Evolutionary conservation across 495 filamentous ascomycete species (phyloP).

Genomic region (Cercophora samala): DNA sequence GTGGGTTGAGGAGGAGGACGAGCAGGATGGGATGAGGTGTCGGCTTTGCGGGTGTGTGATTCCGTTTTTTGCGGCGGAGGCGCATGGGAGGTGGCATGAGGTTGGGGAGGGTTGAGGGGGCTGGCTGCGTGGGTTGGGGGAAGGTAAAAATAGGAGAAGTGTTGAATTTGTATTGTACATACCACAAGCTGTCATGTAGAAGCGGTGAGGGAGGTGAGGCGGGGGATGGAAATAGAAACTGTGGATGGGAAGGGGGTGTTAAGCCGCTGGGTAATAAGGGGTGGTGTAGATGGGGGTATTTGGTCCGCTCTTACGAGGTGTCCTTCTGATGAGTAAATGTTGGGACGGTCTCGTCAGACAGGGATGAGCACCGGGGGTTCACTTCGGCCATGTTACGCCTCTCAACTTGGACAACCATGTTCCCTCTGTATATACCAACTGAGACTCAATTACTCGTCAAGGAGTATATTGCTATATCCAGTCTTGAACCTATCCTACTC

Average conservation of each 20-base stretch:
- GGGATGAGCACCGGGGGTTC: too few species aligned
- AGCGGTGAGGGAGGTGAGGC: neutral
- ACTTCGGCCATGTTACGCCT: too few species aligned
- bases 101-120: conserved; percentile 33
- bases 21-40: conserved; percentile 44
- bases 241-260: neutral
- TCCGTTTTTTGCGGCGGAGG: conserved; percentile 67
- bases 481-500: neutral
- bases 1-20: conserved; percentile 10
- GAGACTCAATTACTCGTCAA: too few species aligned
- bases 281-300: neutral
- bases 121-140: too few species aligned
- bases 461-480: neutral
- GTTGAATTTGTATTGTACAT: too few species aligned
- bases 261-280: neutral
- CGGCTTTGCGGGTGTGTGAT: conserved; percentile 59
- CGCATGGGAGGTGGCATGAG: conserved; percentile 69
- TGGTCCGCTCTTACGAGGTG: neutral
- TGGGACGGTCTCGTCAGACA: too few species aligned
- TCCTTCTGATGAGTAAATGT: too few species aligned
- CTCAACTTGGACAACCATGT: too few species aligned
- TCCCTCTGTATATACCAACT: too few species aligned
- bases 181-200: too few species aligned
- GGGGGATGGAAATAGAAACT: neutral
- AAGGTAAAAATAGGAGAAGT: too few species aligned